Base-by-base conservation (phyloP, 345 rosid species). In the Euphorbia lathyris region DNA sequence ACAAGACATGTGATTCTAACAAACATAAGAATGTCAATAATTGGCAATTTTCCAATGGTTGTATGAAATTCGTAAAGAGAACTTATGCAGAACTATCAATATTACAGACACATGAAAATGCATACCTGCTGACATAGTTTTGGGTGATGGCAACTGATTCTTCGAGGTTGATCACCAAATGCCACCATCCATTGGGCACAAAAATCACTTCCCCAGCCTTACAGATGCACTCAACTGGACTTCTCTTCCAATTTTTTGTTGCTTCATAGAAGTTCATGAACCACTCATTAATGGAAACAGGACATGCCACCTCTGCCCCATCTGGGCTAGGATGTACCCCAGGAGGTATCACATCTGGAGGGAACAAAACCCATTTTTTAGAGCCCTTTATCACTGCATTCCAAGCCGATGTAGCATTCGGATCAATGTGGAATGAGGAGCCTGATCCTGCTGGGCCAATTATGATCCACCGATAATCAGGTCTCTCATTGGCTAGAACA, bases 151-250 rank as follows among this genome's bases (percentile, higher is more conserved):
- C 97, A 65, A 92, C 80, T 3, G 99, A 90, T 61, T 92, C 99
- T 79, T 92, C 99, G 58, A 95, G 72, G 85, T 95, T 95, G 76
- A 95, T 90, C 67, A 92, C 99, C 64, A 95, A 60, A 85, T 95
- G 99, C 99, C 99, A 95, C 99, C 99, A 95, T 71, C 99, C 99
- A 71, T 82, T 86, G 58, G 99, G 99, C 52, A 95, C 92, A 82
- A 95, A 95, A 69, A 95, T 85, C 53, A 92, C 93, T 77, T 92
- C 99, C 72, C 99, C 97, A 0, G 97, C 90, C 84, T 84, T 92
- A 78, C 99, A 95, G 48, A 95, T 72, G 71, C 99, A 95, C 73
- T 95, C 99, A 30, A 87, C 74, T 65, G 99, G 97, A 69, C 80
- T 86, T 88, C 79, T 92, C 67, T 81, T 72, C 97, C 88, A 92